Evolutionary conservation across 2,329 filamentous ascomycete species (phyloP).

Genomic region (Hirsutella thompsonii): DNA sequence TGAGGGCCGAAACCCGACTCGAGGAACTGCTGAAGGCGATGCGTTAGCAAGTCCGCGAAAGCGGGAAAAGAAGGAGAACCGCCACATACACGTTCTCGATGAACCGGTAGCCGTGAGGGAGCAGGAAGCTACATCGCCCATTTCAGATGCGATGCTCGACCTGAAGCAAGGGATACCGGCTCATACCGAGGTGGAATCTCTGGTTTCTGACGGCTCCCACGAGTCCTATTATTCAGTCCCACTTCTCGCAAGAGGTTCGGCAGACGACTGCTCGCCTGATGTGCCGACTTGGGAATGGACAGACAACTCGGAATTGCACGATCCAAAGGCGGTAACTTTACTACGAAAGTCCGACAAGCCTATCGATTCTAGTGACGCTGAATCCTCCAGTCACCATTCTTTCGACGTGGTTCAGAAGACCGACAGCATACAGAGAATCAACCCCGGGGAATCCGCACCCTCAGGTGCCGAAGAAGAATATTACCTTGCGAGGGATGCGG

Average conservation of each 20-base stretch:
- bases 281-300: slow-evolving; percentile 35
- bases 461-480: slow-evolving; percentile 22
- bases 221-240: slow-evolving; percentile 69
- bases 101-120: slow-evolving; percentile 19
- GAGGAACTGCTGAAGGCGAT: background rate
- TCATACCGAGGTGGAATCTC: slow-evolving; percentile 27
- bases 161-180: slow-evolving; percentile 13
- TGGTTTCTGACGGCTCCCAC: slow-evolving; percentile 48
- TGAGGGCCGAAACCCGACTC: background rate
- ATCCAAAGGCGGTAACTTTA: too few species aligned
- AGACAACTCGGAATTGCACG: slow-evolving; percentile 37
- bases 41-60: slow-evolving; percentile 3
- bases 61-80: slow-evolving; percentile 31
- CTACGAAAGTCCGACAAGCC: too few species aligned
- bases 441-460: slow-evolving; percentile 19
- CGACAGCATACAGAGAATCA: slow-evolving; percentile 34
- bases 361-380: slow-evolving; percentile 3
- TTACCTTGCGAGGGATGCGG: slow-evolving; percentile 37
- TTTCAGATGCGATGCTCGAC: background rate
- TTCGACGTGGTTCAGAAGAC: slow-evolving; percentile 43
- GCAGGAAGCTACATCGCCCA: background rate
- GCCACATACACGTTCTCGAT: slow-evolving; percentile 30
- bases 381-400: slow-evolving; percentile 26
- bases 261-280: slow-evolving; percentile 34
- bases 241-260: slow-evolving; percentile 55